Conservation (phyloP, 176 grass and related monocot species). For the Metroxylon sagu region DNA sequence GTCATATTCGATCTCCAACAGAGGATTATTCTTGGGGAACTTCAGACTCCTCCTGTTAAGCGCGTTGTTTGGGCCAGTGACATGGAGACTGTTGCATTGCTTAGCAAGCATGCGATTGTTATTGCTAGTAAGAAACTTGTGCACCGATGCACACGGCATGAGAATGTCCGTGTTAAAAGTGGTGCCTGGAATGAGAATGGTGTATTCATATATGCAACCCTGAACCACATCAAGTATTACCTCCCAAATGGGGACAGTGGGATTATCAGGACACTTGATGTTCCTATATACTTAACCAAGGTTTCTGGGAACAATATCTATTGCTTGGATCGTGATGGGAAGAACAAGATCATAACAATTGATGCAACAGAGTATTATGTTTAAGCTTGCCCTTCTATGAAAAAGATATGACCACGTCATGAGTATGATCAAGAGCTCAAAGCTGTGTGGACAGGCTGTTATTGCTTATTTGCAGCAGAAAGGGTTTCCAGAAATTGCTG, state of each 20-base stretch:
- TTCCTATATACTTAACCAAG: slow-evolving; percentile 88
- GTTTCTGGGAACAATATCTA: slow-evolving; percentile 71
- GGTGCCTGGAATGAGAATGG: slow-evolving; percentile 98
- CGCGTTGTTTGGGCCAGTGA: slow-evolving; percentile 85
- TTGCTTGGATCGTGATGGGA: slow-evolving; percentile 87
- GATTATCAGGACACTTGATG: slow-evolving; percentile 89
- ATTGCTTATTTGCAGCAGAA: slow-evolving; percentile 97
- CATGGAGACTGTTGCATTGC: slow-evolving; percentile 89
- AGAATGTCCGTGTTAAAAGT: slow-evolving; percentile 96
- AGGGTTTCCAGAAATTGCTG: slow-evolving; percentile 94
- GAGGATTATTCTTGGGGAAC: slow-evolving; percentile 66
- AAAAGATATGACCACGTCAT: slow-evolving; percentile 95
- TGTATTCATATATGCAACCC: slow-evolving; percentile 77
- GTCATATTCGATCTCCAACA: slow-evolving; percentile 90
- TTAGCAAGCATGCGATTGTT: slow-evolving; percentile 86
- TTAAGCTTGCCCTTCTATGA: slow-evolving; percentile 76
- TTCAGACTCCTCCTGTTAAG: slow-evolving; percentile 69
- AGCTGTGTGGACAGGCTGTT: slow-evolving; percentile 84
- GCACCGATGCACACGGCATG: slow-evolving; percentile 76
- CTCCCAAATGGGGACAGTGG: slow-evolving; percentile 97
- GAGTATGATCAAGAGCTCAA: slow-evolving; percentile 85
- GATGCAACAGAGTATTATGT: slow-evolving; percentile 91
- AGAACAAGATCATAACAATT: slow-evolving; percentile 68
- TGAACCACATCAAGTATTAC: slow-evolving; percentile 98
- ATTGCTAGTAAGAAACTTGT: slow-evolving; percentile 85